A percentile compares a stretch with the other conserved stretches of the same genome.
Conservation (phyloP, 2,329 filamentous ascomycete genomes). For the Emergomyces pasteurianus region DNA sequence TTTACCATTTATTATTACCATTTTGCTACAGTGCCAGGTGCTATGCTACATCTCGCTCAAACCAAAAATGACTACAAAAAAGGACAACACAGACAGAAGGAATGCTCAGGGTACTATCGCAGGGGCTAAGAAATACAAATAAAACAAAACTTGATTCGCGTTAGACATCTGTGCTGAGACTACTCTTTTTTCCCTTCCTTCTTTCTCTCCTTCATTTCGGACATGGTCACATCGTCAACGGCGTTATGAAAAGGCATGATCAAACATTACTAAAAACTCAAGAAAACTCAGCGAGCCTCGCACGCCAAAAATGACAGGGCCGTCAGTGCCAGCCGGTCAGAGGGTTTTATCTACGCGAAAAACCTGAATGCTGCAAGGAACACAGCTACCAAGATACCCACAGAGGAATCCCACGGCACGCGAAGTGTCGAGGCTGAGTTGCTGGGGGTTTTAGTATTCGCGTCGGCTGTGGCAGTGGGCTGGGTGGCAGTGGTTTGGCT, state of each 20-base stretch:
- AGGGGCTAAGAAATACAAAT: too few species aligned
- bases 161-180: background rate
- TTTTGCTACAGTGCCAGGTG: background rate
- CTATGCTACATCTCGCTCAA: background rate
- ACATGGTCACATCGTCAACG: background rate
- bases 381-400: slow-evolving; percentile 40
- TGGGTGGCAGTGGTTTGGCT: slow-evolving; percentile 12
- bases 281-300: background rate
- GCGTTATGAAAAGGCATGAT: background rate
- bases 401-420: slow-evolving; percentile 39
- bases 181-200: too few species aligned
- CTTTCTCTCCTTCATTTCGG: too few species aligned
- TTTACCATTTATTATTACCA: background rate
- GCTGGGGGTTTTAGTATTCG: slow-evolving; percentile 17
- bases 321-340: slow-evolving; percentile 16
- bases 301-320: background rate
- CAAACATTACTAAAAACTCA: background rate
- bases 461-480: slow-evolving; percentile 11
- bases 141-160: background rate
- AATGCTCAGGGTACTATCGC: background rate
- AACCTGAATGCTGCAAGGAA: slow-evolving; percentile 46
- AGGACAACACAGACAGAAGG: background rate
- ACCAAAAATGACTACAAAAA: background rate
- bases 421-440: slow-evolving; percentile 36
- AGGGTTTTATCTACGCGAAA: slow-evolving; percentile 35